Evolutionary conservation across 371 early-diverging fungal genomes (phyloP).

Genomic region (Lichtheimia corymbifera): DNA sequence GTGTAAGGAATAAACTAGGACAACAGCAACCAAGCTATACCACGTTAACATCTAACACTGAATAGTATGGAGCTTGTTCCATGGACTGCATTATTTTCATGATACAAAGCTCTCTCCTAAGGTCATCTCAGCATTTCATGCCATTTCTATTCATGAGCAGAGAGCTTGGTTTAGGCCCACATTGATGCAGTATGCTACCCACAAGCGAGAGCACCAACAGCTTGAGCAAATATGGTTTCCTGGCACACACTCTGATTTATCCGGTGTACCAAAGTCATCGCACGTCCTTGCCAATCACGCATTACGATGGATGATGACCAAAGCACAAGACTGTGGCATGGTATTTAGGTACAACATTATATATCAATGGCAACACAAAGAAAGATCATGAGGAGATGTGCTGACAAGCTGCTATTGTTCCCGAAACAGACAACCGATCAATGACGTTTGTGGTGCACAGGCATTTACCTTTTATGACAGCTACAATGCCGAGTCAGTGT

Average conservation of each 20-base stretch:
- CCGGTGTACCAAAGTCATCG: conserved; percentile 17
- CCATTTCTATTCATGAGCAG: conserved; percentile 42
- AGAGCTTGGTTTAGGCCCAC: conserved; percentile 42
- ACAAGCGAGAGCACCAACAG: conserved; percentile 17
- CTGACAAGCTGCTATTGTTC: no score
- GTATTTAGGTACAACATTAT: conserved; percentile 18
- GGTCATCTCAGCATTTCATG: conserved; percentile 37
- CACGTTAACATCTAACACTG: background rate
- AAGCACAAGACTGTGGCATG: conserved; percentile 29
- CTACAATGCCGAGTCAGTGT: conserved; percentile 23
- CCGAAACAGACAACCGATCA: conserved; percentile 5
- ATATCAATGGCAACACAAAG: background rate
- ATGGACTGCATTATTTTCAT: conserved; percentile 31
- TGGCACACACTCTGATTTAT: conserved; percentile 39
- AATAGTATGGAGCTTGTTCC: conserved; percentile 31
- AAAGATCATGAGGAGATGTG: background rate
- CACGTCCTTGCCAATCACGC: conserved; percentile 29
- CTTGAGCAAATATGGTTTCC: conserved; percentile 45
- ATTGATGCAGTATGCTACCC: conserved; percentile 22
- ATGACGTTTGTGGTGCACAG: conserved; percentile 8
- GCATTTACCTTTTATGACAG: conserved; percentile 30
- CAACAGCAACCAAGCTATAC: background rate
- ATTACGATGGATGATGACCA: conserved; percentile 38
- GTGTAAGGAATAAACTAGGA: conserved; percentile 15
- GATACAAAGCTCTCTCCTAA: conserved; percentile 32